Percentiles rank a stretch among this genome's conserved stretches.
phyloP scores from a whole-genome alignment of 257 asterid species.

The Solanum chiquidenum region DNA sequence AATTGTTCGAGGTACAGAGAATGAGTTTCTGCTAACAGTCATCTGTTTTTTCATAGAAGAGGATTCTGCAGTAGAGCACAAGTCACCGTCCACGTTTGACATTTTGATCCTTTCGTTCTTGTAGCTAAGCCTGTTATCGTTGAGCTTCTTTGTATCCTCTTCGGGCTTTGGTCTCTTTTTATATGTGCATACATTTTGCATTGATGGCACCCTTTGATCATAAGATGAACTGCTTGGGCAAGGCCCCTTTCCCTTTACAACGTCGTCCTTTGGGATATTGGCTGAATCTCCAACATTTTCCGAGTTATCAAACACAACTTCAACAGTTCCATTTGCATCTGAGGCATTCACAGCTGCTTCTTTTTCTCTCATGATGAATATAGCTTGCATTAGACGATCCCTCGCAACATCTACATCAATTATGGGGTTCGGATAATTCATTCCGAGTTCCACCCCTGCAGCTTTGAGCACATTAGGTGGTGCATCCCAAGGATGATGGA shows the following conservation, averaged over 20 bases:
- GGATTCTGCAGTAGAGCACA: conserved; percentile 90
- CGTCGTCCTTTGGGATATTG: conserved; percentile 18
- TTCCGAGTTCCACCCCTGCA: conserved; percentile 76
- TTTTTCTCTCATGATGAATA: conserved; percentile 42
- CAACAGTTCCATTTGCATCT: conserved; percentile 23
- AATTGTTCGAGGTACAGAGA: conserved; percentile 44
- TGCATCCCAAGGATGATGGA: conserved; percentile 95
- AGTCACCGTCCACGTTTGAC: conserved; percentile 36
- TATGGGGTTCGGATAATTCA: conserved; percentile 74
- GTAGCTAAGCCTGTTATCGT: conserved; percentile 13
- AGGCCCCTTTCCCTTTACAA: conserved; percentile 17
- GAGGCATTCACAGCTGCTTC: conserved; percentile 37
- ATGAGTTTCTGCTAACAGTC: conserved; percentile 24
- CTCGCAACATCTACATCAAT: conserved; percentile 61
- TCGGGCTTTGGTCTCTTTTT: conserved; percentile 35
- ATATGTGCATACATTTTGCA: conserved; percentile 19
- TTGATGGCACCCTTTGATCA: conserved; percentile 76
- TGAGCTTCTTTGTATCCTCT: conserved; percentile 20
- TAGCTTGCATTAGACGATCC: conserved; percentile 63
- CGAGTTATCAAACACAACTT: conserved; percentile 66
- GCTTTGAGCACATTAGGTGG: conserved; percentile 58
- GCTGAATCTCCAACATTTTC: conserved; percentile 10
- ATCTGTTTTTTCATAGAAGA: conserved; percentile 40
- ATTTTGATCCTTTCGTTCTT: conserved; percentile 5
- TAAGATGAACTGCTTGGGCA: conserved; percentile 56